Percentiles rank a stretch among this genome's conserved stretches.
Evolutionary conservation across 306 rosid genomes (phyloP).

Genomic region (Inga leiocalycina): DNA sequence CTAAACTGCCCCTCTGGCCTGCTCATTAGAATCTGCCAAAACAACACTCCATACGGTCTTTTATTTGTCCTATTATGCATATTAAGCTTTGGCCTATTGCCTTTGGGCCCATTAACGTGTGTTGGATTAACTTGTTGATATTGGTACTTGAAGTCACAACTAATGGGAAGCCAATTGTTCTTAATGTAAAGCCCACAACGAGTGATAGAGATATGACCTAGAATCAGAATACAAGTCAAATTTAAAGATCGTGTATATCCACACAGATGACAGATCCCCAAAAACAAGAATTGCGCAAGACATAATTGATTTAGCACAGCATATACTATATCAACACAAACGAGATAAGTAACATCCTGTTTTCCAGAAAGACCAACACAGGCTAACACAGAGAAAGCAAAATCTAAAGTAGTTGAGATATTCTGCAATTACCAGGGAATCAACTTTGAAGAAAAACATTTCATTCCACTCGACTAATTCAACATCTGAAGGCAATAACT

Average conservation of each 20-base stretch:
- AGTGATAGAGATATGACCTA: background rate
- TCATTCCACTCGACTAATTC: constrained; percentile 90
- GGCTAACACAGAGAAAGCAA: constrained; percentile 5
- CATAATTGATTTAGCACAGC: background rate
- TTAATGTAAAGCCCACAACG: background rate
- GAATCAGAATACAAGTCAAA: background rate
- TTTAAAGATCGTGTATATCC: background rate
- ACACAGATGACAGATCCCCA: background rate
- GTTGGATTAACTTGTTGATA: background rate
- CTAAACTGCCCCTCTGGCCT: background rate
- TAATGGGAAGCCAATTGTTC: background rate
- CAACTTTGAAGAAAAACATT: constrained; percentile 92
- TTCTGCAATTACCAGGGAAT: constrained; percentile 63
- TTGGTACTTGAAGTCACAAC: background rate
- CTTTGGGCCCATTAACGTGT: background rate
- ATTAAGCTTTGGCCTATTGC: background rate
- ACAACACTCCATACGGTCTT: background rate
- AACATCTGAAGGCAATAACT: constrained; percentile 54
- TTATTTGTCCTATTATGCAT: background rate
- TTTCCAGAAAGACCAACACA: constrained; percentile 7
- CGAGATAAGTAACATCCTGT: background rate
- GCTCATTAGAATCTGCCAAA: background rate
- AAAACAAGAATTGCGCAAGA: background rate
- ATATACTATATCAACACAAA: background rate
- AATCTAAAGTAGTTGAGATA: constrained; percentile 21